phyloP scores from a whole-genome alignment of 768 basidiomycete species.

The Floccularia luteovirens region DNA sequence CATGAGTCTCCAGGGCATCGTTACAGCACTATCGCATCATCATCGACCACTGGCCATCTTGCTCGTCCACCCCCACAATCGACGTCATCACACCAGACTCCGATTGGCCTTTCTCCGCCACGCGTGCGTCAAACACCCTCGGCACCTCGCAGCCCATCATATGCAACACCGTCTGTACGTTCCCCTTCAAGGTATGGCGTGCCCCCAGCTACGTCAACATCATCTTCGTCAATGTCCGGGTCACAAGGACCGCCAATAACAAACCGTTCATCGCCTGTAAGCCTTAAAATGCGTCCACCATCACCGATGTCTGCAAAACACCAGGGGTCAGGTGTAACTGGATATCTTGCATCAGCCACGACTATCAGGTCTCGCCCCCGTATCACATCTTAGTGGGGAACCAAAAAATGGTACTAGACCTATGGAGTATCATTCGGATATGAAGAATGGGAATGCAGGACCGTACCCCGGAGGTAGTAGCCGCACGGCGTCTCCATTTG shows the following conservation, averaged over 20 bases:
- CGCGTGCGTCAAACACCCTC: slow-evolving; percentile 9
- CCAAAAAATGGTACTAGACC: no score
- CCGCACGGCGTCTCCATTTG: not conserved
- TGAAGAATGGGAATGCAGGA: not conserved
- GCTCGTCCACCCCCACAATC: slow-evolving; percentile 14
- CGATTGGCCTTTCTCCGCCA: slow-evolving; percentile 26
- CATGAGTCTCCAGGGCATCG: slow-evolving; percentile 36
- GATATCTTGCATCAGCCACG: slow-evolving; percentile 6
- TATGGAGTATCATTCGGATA: no score
- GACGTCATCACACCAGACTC: slow-evolving; percentile 18
- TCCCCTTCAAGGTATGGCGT: not conserved
- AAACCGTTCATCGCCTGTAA: slow-evolving; percentile 6
- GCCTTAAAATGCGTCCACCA: slow-evolving; percentile 22
- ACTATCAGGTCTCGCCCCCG: slow-evolving; percentile 14
- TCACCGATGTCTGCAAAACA: slow-evolving; percentile 17
- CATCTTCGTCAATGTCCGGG: not conserved
- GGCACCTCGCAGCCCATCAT: not conserved
- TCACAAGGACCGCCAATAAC: not conserved
- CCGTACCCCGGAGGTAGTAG: not conserved
- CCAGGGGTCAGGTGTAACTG: not conserved
- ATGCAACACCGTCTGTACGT: not conserved
- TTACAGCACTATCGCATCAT: slow-evolving; percentile 19
- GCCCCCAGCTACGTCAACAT: not conserved
- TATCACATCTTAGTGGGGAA: no score
- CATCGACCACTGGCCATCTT: no score